phyloP scores from a whole-genome alignment of 768 basidiomycete genomes.

The Tricholoma sp. region DNA sequence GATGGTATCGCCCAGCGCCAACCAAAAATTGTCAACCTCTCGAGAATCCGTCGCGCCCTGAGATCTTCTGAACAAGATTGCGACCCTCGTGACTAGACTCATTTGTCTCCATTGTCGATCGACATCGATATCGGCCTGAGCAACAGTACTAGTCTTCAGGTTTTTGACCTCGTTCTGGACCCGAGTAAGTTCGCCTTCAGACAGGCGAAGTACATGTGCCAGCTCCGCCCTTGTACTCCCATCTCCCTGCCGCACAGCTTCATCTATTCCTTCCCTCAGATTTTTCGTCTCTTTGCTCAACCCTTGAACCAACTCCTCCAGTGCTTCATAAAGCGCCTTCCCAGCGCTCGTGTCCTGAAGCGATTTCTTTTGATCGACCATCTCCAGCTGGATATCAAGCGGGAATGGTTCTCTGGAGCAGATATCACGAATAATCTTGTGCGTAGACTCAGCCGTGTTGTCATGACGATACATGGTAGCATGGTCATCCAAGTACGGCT shows the following conservation, averaged over 20 bases:
- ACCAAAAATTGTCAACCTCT: neutral
- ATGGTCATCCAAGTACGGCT: conserved; percentile 33
- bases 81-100: neutral
- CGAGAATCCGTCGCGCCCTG: neutral
- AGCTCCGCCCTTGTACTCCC: neutral
- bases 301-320: neutral
- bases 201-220: neutral
- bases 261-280: neutral
- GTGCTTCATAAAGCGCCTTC: neutral
- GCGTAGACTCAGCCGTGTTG: neutral
- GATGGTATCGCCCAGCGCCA: neutral
- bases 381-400: conserved; percentile 15
- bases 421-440: neutral
- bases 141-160: neutral
- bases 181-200: neutral
- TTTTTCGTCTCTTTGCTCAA: neutral
- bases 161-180: neutral
- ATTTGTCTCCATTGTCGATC: neutral
- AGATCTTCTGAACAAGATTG: neutral
- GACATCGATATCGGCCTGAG: neutral
- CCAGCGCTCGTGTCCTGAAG: conserved; percentile 13
- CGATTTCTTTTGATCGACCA: conserved; percentile 6
- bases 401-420: neutral
- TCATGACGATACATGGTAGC: conserved; percentile 16
- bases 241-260: neutral